Evolutionary conservation across 2,329 filamentous ascomycete genomes (phyloP), one percentile per base, ranked within the genome.

Genomic region (Tolypocladium pustulatum): DNA sequence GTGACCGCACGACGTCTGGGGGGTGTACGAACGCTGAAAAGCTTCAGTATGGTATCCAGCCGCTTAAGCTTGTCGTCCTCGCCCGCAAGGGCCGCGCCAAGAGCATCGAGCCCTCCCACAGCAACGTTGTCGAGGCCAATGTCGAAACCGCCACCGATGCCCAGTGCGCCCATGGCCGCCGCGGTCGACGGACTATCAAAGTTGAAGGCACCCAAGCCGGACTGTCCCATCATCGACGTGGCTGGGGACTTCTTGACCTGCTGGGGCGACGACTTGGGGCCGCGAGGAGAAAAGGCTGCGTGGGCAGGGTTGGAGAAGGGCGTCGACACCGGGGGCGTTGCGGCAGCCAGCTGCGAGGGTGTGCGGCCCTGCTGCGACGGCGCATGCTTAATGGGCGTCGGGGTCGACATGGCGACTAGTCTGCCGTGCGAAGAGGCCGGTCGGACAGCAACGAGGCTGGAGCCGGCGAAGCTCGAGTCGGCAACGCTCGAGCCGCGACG

Each of bases 121-220:
- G 76, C 76, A 49, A 84, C 73, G 55, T 77, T 75, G 55, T 82
- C 80, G 20, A 84, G 71, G 13, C 74, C 73, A 25, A 84, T 77
- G 61, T 85, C 83, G 57, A 84, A 71, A 27, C 75, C 72, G 8
- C 66, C 67, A 2, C 73, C 73, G n/a, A 85, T 77, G 1, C 76
- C 79, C 54, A 84, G 69, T 3, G 78, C 79, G 2, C 81, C 82
- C 66, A 87, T 78, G 0, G 84, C 83, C 4, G 84, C 83, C 1
- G 83, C 82, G 0, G 84, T 83, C 30, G 81, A 82, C 2, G 85
- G 85, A 62, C 83, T 87, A 66, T 87, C 84, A 65, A 86, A 87
- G 67, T 80, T 84, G 46, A 84, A 73, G 2, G 79, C 73, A 30
- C 73, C 68, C 59, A 72, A 75, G 8, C 72, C 71, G 5, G 75